Base-by-base conservation (phyloP, 2,329 filamentous ascomycete genomes). In the Thelonectria rubi region DNA sequence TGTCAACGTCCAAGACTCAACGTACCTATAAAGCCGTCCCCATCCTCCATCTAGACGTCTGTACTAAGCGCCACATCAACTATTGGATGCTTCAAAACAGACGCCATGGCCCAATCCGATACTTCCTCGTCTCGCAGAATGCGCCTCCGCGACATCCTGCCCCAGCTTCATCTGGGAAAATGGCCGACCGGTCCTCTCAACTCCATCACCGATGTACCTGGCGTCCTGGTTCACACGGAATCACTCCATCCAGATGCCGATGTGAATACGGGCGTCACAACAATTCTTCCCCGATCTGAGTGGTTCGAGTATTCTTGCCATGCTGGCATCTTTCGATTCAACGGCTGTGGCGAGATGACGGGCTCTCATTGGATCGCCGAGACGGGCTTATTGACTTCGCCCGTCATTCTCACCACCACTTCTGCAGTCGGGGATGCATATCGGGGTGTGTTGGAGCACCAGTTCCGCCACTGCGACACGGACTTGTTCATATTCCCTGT, bases 281-380 rank as follows among this genome's bases (percentile, higher is more conserved):
- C 79, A 42, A 81, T 85, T 55, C 69, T 84, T 1, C 81, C 82
- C 0, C 78, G 81, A 15, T 46, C 67, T 6, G 72, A 80, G 46
- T 84, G 82, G 81, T 76, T 77, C 68, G 60, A 76, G 45, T 75
- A 77, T 10, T 79, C 80, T 42, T 80, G 78, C 55, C 80, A 84
- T 46, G 79, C 81, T 3, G 80, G 80, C n/a, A 69, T 84, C 49
- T 88, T 88, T 74, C 81, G 82, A 62, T 88, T 90, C 77, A 90
- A 90, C 66, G 87, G 87, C 56, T 83, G 82, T 47, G 87, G 88
- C 43, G 86, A 89, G 73, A 78, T 89, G 77, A 89, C 87, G 0
- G 86, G 86, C 2, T 78, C 78, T 10, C 84, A 88, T 67, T 87
- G 85, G 82, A 83, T 89, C 61, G 80, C 86, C 15, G 87, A 90